Percentiles rank a stretch among this genome's conserved stretches.
Evolutionary conservation across 2,329 filamentous ascomycete species (phyloP).

Genomic region (Beauveria medogensis): DNA sequence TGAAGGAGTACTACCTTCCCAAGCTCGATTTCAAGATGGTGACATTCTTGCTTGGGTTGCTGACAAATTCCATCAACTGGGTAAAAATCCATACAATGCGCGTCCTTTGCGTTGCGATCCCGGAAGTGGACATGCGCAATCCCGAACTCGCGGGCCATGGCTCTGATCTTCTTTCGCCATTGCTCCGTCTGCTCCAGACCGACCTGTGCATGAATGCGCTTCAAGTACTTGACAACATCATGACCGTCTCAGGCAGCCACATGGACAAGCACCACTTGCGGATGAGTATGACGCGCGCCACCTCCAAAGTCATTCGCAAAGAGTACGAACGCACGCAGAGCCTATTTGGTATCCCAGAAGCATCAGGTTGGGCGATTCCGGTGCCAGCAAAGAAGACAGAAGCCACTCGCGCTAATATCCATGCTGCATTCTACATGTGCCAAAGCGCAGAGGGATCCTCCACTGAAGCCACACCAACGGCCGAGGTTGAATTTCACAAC

Average conservation of each 20-base stretch:
- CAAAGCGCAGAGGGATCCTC: constrained; percentile 55
- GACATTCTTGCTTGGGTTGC: constrained; percentile 80
- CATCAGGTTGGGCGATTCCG: constrained; percentile 92
- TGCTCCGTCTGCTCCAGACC: constrained; percentile 82
- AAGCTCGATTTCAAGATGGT: constrained; percentile 75
- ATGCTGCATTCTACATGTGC: constrained; percentile 93
- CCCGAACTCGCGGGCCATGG: constrained; percentile 84
- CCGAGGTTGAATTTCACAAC: constrained; percentile 84
- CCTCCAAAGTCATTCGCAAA: constrained; percentile 78
- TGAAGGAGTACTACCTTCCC: constrained; percentile 74
- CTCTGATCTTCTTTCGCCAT: constrained; percentile 87
- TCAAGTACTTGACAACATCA: constrained; percentile 87
- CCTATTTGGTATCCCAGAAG: constrained; percentile 91
- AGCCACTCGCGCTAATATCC: constrained; percentile 81
- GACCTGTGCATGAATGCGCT: constrained; percentile 90
- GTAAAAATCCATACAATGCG: constrained; percentile 92
- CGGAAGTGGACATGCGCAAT: constrained; percentile 87
- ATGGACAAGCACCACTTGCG: constrained; percentile 91
- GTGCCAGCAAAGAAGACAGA: constrained; percentile 85
- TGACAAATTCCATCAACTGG: constrained; percentile 84
- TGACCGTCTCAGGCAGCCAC: constrained; percentile 84
- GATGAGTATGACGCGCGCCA: constrained; percentile 95
- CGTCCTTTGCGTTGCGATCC: constrained; percentile 75
- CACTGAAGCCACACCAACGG: constrained; percentile 58
- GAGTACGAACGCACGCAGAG: constrained; percentile 93